Evolutionary conservation across 2,329 filamentous ascomycete species (phyloP).

Genomic region (Ophiognomonia clavigignenti-juglandacearum): DNA sequence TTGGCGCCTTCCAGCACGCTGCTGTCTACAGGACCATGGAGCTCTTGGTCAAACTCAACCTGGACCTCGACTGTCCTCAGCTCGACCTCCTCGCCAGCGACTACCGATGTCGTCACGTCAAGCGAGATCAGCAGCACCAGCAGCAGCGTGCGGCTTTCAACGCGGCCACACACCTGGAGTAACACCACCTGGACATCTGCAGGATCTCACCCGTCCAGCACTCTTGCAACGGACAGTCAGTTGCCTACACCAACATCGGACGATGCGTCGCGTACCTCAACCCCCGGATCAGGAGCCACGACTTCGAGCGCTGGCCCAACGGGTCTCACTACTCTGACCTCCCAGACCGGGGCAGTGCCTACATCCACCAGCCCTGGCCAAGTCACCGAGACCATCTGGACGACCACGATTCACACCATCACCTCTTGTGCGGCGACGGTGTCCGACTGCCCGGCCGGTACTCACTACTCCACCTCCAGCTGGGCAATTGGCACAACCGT

Average conservation of each 20-base stretch:
- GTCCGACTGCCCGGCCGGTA: conserved; percentile 34
- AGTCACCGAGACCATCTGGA: conserved; percentile 24
- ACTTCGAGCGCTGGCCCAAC: not conserved
- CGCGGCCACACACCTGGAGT: not conserved
- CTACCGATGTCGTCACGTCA: not conserved
- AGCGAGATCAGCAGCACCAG: not conserved
- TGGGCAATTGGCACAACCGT: not conserved
- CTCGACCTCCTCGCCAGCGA: not conserved
- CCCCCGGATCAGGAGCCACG: no score
- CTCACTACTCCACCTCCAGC: not conserved
- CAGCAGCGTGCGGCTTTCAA: conserved; percentile 6
- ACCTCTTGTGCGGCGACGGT: conserved; percentile 27
- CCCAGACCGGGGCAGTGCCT: no score
- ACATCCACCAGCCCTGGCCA: not conserved
- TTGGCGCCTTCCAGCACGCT: not conserved
- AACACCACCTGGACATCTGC: conserved; percentile 9
- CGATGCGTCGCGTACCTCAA: not conserved
- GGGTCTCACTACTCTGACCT: not conserved
- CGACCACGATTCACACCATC: conserved; percentile 29
- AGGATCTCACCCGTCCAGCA: not conserved
- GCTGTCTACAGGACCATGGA: conserved; percentile 4
- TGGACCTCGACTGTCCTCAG: not conserved
- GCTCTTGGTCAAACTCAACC: conserved; percentile 4
- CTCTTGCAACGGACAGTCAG: not conserved
- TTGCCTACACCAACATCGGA: not conserved